Evolutionary conservation across 2,329 filamentous ascomycete genomes (phyloP), one percentile per base, ranked within the genome.

Genomic region (Rugonectria rugulosa): DNA sequence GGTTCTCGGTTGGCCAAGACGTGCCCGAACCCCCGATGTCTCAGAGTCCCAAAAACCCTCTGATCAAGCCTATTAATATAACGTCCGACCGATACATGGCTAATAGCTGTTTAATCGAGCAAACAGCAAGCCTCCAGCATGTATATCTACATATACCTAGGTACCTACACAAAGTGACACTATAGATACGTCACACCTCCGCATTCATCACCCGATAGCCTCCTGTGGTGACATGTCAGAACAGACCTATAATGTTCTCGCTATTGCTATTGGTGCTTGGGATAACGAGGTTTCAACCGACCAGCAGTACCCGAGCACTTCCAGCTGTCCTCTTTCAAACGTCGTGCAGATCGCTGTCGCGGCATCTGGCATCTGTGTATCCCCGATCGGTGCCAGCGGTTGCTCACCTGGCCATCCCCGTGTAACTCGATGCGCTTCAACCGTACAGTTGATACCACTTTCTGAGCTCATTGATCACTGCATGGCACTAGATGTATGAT

Each of bases 331-430:
- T 51, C 20, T 12, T 45, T 48, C 43, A 46, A 52, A 50, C 46
- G 58, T 55, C 15, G 56, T 46, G 58, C 52, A 63, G 53, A 61
- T 63, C 58, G 60, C 50, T 46, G 42, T 29, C 43, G 40, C 58
- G 46, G 49, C 46, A 63, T 61, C 60, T 61, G 36, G 53, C 60
- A 59, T 61, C 9, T 55, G 51, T 58, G 55, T 37, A 37, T 20
- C 46, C 32, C 36, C 54, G 53, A 62, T 62, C 49, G 36, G 37
- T 17, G 31, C 38, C 17, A 14, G 19, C 17, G 36, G 38, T 52
- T 45, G 26, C 21, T 36, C n/a, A 31, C 34, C 11, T 31, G 47
- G 20, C 20, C 41, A 59, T 59, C 40, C 19, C 29, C 15, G 57
- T 17, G 46, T 52, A 51, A 36, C 45, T 17, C 15, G 38, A 44